A percentile compares a stretch with the other conserved stretches of the same genome.
These are phyloP conservation scores for Eutrema yunnanense DNA, from an alignment of 345 rosid genomes.

Conservation along the genomic window DNA sequence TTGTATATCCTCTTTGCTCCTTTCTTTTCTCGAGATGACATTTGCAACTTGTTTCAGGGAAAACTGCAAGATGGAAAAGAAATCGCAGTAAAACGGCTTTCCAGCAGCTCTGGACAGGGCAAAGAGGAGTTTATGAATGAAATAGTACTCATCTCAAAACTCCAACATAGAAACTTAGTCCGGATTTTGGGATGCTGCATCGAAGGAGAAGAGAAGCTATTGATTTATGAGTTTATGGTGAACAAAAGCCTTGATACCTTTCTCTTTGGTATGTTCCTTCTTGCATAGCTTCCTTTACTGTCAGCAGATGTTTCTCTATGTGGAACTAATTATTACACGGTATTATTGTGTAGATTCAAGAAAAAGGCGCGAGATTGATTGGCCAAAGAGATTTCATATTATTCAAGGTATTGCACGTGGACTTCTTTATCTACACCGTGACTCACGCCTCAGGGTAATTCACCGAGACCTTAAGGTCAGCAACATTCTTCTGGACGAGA, in stretches of 20 bases:
- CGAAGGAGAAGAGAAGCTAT: conserved; percentile 34
- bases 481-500: conserved; percentile 20
- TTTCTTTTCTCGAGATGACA: neutral
- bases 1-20: neutral
- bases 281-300: neutral
- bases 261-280: conserved; percentile 35
- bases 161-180: conserved; percentile 61
- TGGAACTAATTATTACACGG: neutral
- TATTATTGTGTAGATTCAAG: neutral
- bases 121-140: conserved; percentile 39
- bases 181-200: conserved; percentile 45
- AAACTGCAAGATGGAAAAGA: conserved; percentile 25
- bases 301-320: neutral
- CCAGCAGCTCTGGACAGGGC: conserved; percentile 43
- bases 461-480: conserved; percentile 18
- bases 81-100: conserved; percentile 46
- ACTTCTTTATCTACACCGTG: conserved; percentile 17
- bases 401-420: conserved; percentile 17
- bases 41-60: conserved; percentile 25
- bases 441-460: neutral
- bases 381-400: conserved; percentile 10
- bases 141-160: conserved; percentile 34
- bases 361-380: conserved; percentile 5
- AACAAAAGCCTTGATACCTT: conserved; percentile 51
- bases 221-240: conserved; percentile 51